Percentiles rank a stretch among this genome's conserved stretches.
Evolutionary conservation across 345 rosid genomes (phyloP).

Genomic region (Brassica cretica): DNA sequence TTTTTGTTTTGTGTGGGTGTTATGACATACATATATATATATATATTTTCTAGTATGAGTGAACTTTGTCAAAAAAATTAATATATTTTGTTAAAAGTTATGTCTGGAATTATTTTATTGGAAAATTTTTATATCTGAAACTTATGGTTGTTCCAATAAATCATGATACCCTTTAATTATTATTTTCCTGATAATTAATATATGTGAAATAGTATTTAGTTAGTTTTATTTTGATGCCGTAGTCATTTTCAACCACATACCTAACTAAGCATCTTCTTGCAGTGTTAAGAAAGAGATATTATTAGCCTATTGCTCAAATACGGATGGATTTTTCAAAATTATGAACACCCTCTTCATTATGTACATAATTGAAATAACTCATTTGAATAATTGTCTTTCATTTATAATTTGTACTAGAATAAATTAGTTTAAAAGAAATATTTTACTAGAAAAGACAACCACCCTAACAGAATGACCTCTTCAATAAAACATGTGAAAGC

Average conservation of each 20-base stretch:
- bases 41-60: not conserved
- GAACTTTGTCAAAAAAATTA: not conserved
- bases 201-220: not conserved
- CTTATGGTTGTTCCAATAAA: not conserved
- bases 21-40: not conserved
- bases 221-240: not conserved
- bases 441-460: not conserved
- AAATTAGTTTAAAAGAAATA: not conserved
- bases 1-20: not conserved
- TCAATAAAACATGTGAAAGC: conserved; percentile 17
- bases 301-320: not conserved
- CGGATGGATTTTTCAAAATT: conserved; percentile 3
- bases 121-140: not conserved
- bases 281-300: not conserved
- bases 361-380: not conserved
- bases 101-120: not conserved
- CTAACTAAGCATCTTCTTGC: not conserved
- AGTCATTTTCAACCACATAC: not conserved
- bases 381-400: not conserved
- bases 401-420: not conserved
- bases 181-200: not conserved
- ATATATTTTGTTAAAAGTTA: not conserved
- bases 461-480: conserved; percentile 15
- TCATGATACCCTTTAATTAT: not conserved
- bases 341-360: conserved; percentile 3